Percentiles rank a stretch among this genome's conserved stretches.
These are phyloP conservation scores for Ceratocystis huliohia DNA, from an alignment of 2,329 filamentous ascomycete species.

Conservation along the genomic window DNA sequence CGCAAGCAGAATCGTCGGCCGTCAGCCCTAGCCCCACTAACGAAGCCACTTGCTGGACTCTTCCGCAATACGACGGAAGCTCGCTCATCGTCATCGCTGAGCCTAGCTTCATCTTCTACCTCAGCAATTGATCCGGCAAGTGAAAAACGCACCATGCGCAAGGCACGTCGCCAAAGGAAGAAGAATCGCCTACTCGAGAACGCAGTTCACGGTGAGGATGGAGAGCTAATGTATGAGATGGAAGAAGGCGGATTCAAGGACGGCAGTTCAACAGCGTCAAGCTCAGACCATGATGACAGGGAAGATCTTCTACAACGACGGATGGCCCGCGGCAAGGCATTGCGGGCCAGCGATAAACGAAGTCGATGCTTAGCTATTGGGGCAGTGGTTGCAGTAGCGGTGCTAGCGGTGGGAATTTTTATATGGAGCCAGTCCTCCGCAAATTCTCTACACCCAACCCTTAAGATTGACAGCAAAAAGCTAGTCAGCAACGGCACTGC, in stretches of 20 bases:
- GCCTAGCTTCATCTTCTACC: neutral
- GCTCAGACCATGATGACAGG: constrained; percentile 49
- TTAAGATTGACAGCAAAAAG: constrained; percentile 40
- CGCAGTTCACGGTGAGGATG: constrained; percentile 52
- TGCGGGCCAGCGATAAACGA: neutral
- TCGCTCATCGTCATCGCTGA: constrained; percentile 3
- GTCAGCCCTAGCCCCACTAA: constrained; percentile 36
- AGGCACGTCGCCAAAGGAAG: constrained; percentile 40
- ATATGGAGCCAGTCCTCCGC: constrained; percentile 12
- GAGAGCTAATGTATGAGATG: constrained; percentile 78
- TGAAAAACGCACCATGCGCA: constrained; percentile 39
- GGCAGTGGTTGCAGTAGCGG: constrained; percentile 32
- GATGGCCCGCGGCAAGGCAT: constrained; percentile 32
- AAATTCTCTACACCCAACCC: neutral
- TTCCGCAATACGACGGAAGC: neutral
- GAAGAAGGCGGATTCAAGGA: constrained; percentile 65
- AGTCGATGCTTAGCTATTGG: constrained; percentile 32
- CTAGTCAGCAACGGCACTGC: constrained; percentile 70
- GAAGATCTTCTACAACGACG: constrained; percentile 43
- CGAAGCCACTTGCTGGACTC: constrained; percentile 32
- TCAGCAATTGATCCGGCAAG: constrained; percentile 22
- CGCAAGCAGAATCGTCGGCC: constrained; percentile 38
- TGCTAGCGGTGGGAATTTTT: constrained; percentile 24
- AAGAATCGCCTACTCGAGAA: constrained; percentile 40
- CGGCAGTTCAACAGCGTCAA: constrained; percentile 50